Conservation (phyloP, 2,329 filamentous ascomycete genomes). For the Cercospora berteroae region DNA sequence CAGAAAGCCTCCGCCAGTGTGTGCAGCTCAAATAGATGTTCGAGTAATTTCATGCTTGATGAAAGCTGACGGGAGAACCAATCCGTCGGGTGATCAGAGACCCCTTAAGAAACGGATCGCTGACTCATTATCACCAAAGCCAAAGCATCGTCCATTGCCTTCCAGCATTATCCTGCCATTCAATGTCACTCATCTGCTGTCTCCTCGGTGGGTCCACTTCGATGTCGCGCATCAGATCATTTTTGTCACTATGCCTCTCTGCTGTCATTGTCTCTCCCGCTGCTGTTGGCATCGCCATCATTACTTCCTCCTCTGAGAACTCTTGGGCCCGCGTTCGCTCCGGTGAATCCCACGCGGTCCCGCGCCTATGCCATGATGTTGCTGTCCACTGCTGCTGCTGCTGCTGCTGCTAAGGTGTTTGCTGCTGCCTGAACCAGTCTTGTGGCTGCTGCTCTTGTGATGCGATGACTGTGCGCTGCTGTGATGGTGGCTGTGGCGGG, state of each 20-base stretch:
- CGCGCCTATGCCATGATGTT: slow-evolving; percentile 16
- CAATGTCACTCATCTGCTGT: not conserved
- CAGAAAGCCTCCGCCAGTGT: not conserved
- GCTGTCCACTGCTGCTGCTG: slow-evolving; percentile 4
- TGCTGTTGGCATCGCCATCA: not conserved
- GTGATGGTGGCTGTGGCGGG: slow-evolving; percentile 23
- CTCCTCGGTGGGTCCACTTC: too few species aligned
- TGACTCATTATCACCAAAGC: slow-evolving; percentile 17
- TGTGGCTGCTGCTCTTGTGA: slow-evolving; percentile 12
- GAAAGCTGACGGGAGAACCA: not conserved
- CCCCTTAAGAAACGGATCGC: not conserved
- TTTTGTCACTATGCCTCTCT: not conserved
- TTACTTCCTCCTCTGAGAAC: slow-evolving; percentile 27
- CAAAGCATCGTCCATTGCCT: slow-evolving; percentile 23
- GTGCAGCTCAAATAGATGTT: not conserved
- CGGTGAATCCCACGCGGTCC: slow-evolving; percentile 27
- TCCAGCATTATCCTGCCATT: slow-evolving; percentile 23
- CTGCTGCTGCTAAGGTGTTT: slow-evolving; percentile 2
- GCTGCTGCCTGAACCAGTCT: slow-evolving; percentile 12
- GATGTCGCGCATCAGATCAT: not conserved
- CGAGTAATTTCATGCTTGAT: not conserved
- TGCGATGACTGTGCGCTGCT: slow-evolving; percentile 10
- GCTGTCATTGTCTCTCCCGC: not conserved
- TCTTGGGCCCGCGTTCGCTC: slow-evolving; percentile 18
- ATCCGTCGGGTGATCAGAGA: not conserved